phyloP scores from a whole-genome alignment of 495 filamentous ascomycete species.

The Penicillium manginii region DNA sequence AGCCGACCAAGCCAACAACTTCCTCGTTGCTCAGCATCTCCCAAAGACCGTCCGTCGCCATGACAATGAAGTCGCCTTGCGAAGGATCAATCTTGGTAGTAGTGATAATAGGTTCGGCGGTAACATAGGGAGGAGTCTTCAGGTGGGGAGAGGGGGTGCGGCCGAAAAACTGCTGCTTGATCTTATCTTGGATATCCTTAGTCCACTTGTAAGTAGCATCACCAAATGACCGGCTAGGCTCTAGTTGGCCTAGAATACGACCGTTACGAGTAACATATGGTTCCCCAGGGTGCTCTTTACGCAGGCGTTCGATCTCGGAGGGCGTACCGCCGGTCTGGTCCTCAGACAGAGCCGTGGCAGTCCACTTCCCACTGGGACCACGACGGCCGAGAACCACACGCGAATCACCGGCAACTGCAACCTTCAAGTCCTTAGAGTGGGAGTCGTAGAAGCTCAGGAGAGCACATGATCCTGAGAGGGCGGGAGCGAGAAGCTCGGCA shows the following conservation, averaged over 20 bases:
- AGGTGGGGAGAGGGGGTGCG: conserved; percentile 70
- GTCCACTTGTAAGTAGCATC: conserved; percentile 98
- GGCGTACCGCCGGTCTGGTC: conserved; percentile 91
- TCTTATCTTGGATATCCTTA: conserved; percentile 74
- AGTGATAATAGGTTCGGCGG: conserved; percentile 92
- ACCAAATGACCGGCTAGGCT: conserved; percentile 92
- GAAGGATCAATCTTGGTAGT: conserved; percentile 92
- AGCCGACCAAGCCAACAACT: conserved; percentile 92
- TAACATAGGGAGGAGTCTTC: conserved; percentile 95
- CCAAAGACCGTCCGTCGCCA: conserved; percentile 98
- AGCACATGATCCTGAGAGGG: conserved; percentile 93
- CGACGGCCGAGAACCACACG: conserved; percentile 88
- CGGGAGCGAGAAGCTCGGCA: conserved; percentile 89
- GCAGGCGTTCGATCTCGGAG: conserved; percentile 79
- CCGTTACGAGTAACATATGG: conserved; percentile 82
- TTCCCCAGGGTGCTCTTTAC: conserved; percentile 85
- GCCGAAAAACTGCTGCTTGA: conserved; percentile 85
- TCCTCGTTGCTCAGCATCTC: conserved; percentile 99
- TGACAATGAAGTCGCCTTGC: conserved; percentile 91
- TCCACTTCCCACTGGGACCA: conserved; percentile 83
- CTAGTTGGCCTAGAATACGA: conserved; percentile 86
- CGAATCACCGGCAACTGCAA: conserved; percentile 94
- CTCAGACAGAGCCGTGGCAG: conserved; percentile 81
- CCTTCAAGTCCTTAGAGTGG: conserved; percentile 76
- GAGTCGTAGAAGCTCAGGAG: conserved; percentile 96